A percentile compares a stretch with the other conserved stretches of the same genome.
Evolutionary conservation across 139 green algal genomes (phyloP).

Genomic region (Picochlorum sp.): DNA sequence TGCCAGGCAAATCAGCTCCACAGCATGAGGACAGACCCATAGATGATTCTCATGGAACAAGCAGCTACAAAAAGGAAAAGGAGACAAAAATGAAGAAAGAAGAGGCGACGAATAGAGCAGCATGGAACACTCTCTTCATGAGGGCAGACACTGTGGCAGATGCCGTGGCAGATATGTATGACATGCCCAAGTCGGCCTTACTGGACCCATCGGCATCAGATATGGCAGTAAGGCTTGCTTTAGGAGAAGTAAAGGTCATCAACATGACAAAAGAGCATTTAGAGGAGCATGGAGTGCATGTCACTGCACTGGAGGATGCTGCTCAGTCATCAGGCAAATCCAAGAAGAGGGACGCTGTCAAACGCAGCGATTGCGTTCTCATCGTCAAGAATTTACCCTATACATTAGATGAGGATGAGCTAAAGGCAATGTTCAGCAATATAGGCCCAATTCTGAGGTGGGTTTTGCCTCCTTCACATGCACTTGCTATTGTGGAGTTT

Average conservation of each 20-base stretch:
- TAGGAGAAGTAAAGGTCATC: constrained; percentile 92
- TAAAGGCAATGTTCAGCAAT: constrained; percentile 53
- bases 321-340: constrained; percentile 52
- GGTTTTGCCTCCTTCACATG: constrained; percentile 75
- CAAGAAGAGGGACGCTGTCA: constrained; percentile 24
- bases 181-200: constrained; percentile 80
- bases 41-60: constrained; percentile 13
- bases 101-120: constrained; percentile 54
- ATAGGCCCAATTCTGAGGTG: constrained; percentile 52
- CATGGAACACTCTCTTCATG: constrained; percentile 99
- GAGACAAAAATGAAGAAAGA: constrained; percentile 67
- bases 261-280: constrained; percentile 83
- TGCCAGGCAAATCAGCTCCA: constrained; percentile 55
- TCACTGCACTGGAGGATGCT: constrained; percentile 63
- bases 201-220: constrained; percentile 52
- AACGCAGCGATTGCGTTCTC: constrained; percentile 56
- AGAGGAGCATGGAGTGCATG: constrained; percentile 56
- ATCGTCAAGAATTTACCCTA: constrained; percentile 98
- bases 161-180: constrained; percentile 80
- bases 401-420: constrained; percentile 46
- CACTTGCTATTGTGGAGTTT: constrained; percentile 88
- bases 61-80: constrained; percentile 50
- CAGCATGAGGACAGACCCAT: constrained; percentile 2
- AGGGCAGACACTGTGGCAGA: constrained; percentile 88
- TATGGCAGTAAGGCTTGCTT: constrained; percentile 73